A percentile compares a stretch with the other conserved stretches of the same genome.
Conservation (phyloP, 176 grass and related monocot genomes). For the Musa beccarii region DNA sequence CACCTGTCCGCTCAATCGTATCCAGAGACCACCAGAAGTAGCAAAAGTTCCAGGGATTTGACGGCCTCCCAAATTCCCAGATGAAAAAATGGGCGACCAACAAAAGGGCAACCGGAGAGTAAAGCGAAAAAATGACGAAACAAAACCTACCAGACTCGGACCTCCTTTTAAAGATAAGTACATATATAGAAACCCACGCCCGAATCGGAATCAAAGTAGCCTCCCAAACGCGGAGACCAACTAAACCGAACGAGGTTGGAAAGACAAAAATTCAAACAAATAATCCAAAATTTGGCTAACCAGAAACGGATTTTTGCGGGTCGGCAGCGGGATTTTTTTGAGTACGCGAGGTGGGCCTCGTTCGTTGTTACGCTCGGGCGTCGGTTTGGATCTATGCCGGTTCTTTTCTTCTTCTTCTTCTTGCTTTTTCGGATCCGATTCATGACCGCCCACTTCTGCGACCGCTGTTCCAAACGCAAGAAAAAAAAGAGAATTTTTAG, state of each 20-base stretch:
- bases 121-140: background rate
- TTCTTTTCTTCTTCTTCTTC: background rate
- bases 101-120: background rate
- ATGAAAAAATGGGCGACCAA: background rate
- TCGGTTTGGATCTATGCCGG: background rate
- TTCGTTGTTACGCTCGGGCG: too few relatives aligned
- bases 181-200: conserved; percentile 4
- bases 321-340: background rate
- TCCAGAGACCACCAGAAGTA: background rate
- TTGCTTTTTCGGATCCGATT: background rate
- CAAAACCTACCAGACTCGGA: background rate
- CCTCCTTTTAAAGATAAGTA: background rate
- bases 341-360: too few relatives aligned
- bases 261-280: background rate
- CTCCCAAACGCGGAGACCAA: background rate
- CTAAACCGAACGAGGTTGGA: background rate
- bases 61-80: background rate
- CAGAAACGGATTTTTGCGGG: background rate
- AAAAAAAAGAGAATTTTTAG: background rate
- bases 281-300: background rate
- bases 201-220: conserved; percentile 1
- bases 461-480: background rate
- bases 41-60: background rate
- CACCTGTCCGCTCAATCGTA: background rate
- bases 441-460: background rate